Evolutionary conservation across 805 yeast species (phyloP).

Genomic region (Kodamaea neixiangensis): DNA sequence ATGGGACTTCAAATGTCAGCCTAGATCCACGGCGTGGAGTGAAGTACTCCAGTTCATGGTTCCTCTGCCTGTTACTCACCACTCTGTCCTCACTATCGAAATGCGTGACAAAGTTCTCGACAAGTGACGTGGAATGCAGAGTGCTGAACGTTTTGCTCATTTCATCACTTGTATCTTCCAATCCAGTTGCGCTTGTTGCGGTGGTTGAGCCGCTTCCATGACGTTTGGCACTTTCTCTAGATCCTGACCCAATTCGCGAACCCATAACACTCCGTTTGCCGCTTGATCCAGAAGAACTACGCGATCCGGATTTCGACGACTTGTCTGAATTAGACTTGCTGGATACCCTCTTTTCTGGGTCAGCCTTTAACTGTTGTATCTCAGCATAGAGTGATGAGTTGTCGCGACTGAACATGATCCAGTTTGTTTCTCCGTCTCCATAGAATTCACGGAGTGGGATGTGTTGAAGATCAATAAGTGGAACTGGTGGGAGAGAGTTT

Average conservation of each 20-base stretch:
- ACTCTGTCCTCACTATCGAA: constrained; percentile 7
- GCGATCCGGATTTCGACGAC: neutral
- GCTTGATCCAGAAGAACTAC: neutral
- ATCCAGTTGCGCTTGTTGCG: constrained; percentile 6
- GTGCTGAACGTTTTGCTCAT: constrained; percentile 5
- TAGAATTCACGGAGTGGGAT: constrained; percentile 17
- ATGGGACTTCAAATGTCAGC: constrained; percentile 15
- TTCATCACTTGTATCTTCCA: constrained; percentile 8
- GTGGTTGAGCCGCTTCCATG: constrained; percentile 6
- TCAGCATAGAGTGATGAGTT: constrained; percentile 26
- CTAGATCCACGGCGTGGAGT: constrained; percentile 6
- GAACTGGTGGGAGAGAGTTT: constrained; percentile 7
- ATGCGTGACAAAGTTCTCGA: constrained; percentile 9
- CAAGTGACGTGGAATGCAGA: neutral
- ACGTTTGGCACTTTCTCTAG: neutral
- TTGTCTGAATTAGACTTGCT: neutral
- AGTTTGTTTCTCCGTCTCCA: constrained; percentile 23
- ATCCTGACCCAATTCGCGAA: neutral
- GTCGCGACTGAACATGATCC: constrained; percentile 27
- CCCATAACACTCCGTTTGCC: neutral
- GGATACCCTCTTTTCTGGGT: neutral
- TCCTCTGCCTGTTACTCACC: neutral
- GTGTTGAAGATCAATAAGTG: constrained; percentile 9
- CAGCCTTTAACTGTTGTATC: constrained; percentile 22
- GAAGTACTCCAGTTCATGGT: neutral